Conservation (phyloP, 176 grass and related monocot genomes). For the Cenchrus purpureus region DNA sequence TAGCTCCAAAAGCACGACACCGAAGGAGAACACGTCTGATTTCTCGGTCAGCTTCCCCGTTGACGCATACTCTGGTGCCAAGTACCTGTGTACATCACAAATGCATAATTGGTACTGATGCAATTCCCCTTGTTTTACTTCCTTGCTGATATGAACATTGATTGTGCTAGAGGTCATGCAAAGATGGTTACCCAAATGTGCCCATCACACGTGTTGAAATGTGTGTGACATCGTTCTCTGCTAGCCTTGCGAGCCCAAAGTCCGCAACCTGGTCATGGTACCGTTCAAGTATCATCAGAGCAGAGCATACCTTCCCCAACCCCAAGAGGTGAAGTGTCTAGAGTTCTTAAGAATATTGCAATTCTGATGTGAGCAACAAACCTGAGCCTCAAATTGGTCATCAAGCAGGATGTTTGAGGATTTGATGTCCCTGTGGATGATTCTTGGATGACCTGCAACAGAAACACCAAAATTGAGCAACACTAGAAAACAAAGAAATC, state of each 20-base stretch:
- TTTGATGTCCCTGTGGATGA: constrained; percentile 99
- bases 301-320: background rate
- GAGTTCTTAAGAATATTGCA: background rate
- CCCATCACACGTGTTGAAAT: constrained; percentile 90
- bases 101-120: background rate
- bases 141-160: background rate
- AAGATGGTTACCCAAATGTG: constrained; percentile 71
- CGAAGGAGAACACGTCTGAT: constrained; percentile 95
- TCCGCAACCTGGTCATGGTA: constrained; percentile 63
- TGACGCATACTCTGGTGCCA: constrained; percentile 91
- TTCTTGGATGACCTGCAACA: constrained; percentile 75
- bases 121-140: background rate
- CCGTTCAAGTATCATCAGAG: background rate
- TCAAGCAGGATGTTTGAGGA: constrained; percentile 92
- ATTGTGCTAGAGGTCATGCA: background rate
- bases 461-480: background rate
- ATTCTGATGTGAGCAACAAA: constrained; percentile 13
- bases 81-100: constrained; percentile 56
- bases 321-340: background rate
- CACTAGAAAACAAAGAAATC: background rate
- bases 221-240: constrained; percentile 71
- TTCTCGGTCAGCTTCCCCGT: constrained; percentile 82
- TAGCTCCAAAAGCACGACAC: constrained; percentile 87
- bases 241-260: constrained; percentile 80
- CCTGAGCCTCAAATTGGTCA: constrained; percentile 89